phyloP scores from a whole-genome alignment of 495 filamentous ascomycete genomes.

The Zalerion maritima region DNA sequence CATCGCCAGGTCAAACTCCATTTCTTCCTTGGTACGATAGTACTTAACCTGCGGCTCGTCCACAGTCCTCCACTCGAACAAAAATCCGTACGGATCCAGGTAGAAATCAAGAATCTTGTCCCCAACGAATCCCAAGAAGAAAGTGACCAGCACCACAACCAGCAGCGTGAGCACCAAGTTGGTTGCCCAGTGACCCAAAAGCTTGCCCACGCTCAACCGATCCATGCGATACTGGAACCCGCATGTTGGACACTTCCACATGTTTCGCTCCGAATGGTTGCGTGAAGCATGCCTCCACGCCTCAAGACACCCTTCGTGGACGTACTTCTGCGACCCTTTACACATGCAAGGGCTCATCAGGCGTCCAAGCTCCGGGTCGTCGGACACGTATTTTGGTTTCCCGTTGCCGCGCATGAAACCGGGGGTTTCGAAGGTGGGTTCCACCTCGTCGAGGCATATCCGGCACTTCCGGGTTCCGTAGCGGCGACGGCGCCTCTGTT shows the following conservation, averaged over 20 bases:
- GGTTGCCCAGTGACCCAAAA: slow-evolving; percentile 50
- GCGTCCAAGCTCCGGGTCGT: slow-evolving; percentile 59
- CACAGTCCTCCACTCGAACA: slow-evolving; percentile 10
- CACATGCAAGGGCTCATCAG: slow-evolving; percentile 88
- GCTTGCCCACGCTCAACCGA: slow-evolving; percentile 58
- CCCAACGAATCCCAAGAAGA: slow-evolving; percentile 74
- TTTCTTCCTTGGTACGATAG: too few relatives aligned
- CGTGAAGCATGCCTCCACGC: slow-evolving; percentile 67
- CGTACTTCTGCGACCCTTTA: slow-evolving; percentile 82
- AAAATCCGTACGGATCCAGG: slow-evolving; percentile 48
- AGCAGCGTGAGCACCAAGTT: slow-evolving; percentile 51
- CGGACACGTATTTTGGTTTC: slow-evolving; percentile 62
- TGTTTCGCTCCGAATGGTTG: slow-evolving; percentile 54
- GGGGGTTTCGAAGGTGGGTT: slow-evolving; percentile 63
- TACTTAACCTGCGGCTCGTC: too few relatives aligned
- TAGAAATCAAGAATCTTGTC: slow-evolving; percentile 87
- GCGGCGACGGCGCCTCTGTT: slow-evolving; percentile 27
- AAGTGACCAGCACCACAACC: slow-evolving; percentile 57
- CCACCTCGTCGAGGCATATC: slow-evolving; percentile 79
- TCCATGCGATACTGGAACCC: slow-evolving; percentile 69
- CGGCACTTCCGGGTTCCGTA: slow-evolving; percentile 68
- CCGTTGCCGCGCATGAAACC: slow-evolving; percentile 42
- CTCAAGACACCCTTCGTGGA: slow-evolving; percentile 88
- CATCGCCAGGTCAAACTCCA: too few relatives aligned
- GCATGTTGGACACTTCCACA: slow-evolving; percentile 83